Evolutionary conservation across 306 rosid species (phyloP), one percentile per base, ranked within the genome.

Genomic region (Lathyrus sativus): DNA sequence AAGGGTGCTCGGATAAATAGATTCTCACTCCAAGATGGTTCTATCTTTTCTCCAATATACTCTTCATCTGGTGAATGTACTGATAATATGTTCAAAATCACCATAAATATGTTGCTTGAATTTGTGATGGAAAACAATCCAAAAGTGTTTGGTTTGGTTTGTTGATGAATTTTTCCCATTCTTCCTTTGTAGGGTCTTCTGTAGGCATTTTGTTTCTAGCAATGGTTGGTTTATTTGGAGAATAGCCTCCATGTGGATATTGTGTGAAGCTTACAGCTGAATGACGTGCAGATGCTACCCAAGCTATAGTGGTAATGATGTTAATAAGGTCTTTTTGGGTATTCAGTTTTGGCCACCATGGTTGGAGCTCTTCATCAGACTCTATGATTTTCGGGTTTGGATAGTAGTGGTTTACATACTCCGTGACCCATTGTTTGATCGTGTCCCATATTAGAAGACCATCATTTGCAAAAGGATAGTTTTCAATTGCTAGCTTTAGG

Each of bases 391-490:
- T 67, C 8, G 67, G 43, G 43, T 11, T 63, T 22, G 84, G 82
- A 39, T 83, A 80, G 71, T 83, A 83, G 42, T 80, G 82, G 51
- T 22, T 74, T 0, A 77, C 80, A 67, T 83, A 83, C 5, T 74
- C 78, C 5, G 78, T 80, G 1, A 80, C 68, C 87, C 87, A 83
- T 0, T 61, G 39, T 50, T 83, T 76, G 0, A 83, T 46, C 31
- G 78, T 70, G 39, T 83, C 82, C 87, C 86, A 82, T 67, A 82
- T 63, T 1, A 82, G 81, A 2, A 82, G 81, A 19, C 86, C 86
- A 63, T 82, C 83, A 67, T 67, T 71, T 10, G 86, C 86, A 75
- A 71, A 82, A 49, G 86, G 86, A 38, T 78, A 82, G 46, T 82
- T 83, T 67, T 78, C 74, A 67, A 82, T 82, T 24, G 76, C 17